Evolutionary conservation across 352 stramenopile species (phyloP), one percentile per base, ranked within the genome.

Genomic region (Phytophthora tubulina): DNA sequence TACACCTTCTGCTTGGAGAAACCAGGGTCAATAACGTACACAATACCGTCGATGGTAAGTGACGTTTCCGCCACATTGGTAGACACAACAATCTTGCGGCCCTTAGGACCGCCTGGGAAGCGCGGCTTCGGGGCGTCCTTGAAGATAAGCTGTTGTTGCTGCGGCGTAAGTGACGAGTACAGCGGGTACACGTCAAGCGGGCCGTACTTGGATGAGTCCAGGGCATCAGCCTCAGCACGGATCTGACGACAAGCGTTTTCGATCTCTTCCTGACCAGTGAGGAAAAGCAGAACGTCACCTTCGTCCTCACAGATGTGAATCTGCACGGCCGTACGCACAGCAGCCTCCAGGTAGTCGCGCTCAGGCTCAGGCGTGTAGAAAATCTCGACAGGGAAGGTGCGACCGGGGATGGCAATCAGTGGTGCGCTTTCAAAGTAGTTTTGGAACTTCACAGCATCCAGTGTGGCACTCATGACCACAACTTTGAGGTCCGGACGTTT

Each of bases 1-100:
- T 99, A 99, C 21, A 99, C 96, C 84, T 99, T 99, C 81, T 99
- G 97, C 85, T 99, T 99, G 33, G 90, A 99, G 75, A 99, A 99
- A 51, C 98, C 98, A 27, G 97, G 96, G 83, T 99, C 98, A 44
- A 99, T 92, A 33, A 99, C 98, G 81, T 99, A 99, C 15, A 99
- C 97, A 66, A 99, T 99, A 27, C 97, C 98, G 80, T 99, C 97
- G 81, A 99, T 99, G 1, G 98, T 99, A n/a, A 99, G 76, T 63
- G 96, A 99, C 32, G 98, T 99, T 81, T 99, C 98, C 30, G 98
- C 98, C 75, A 99, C 98, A 82, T 99, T 99, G 46, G 98, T 99
- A 14, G 91, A 96, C 42, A 99, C 93, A n/a, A 99, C 97, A 31
- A 99, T 93, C 76, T 98, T 98, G 13, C 94, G 85, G n/a, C 95